A percentile compares a stretch with the other conserved stretches of the same genome.
Evolutionary conservation across 2,329 filamentous ascomycete genomes (phyloP).

Genomic region (Aspergillus vadensis): DNA sequence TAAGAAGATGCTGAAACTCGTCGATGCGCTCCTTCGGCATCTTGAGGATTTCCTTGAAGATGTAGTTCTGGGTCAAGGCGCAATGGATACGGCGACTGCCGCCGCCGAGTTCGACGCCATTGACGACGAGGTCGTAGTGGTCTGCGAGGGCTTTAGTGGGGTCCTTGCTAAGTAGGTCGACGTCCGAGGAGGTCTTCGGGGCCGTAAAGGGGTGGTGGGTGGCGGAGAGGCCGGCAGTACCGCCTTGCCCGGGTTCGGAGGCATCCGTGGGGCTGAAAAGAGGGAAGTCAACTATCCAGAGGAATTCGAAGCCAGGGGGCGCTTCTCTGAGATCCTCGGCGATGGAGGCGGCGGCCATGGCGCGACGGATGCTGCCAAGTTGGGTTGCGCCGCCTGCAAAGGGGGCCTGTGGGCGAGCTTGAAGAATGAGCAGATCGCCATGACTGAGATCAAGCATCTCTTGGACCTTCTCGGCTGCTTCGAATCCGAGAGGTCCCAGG

Average conservation of each 20-base stretch:
- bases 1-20: constrained; percentile 82
- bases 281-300: constrained; percentile 89
- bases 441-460: constrained; percentile 58
- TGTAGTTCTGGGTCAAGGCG: constrained; percentile 76
- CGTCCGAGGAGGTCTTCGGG: constrained; percentile 69
- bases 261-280: constrained; percentile 76
- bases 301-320: constrained; percentile 63
- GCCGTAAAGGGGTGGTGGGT: constrained; percentile 97
- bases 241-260: constrained; percentile 76
- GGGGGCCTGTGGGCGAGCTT: constrained; percentile 69
- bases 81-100: constrained; percentile 91
- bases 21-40: constrained; percentile 72
- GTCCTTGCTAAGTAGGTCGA: constrained; percentile 71
- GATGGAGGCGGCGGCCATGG: constrained; percentile 69
- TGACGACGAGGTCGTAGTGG: constrained; percentile 94
- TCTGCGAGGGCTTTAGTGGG: constrained; percentile 76
- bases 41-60: constrained; percentile 80
- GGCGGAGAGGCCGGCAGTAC: constrained; percentile 74
- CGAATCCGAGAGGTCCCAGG: constrained; percentile 75
- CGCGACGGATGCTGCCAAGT: constrained; percentile 71
- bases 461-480: constrained; percentile 63
- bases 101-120: constrained; percentile 90
- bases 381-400: constrained; percentile 72
- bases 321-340: constrained; percentile 59
- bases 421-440: constrained; percentile 79